phyloP scores from a whole-genome alignment of 169 alveolate genomes.

The Cryptosporidium muris region DNA sequence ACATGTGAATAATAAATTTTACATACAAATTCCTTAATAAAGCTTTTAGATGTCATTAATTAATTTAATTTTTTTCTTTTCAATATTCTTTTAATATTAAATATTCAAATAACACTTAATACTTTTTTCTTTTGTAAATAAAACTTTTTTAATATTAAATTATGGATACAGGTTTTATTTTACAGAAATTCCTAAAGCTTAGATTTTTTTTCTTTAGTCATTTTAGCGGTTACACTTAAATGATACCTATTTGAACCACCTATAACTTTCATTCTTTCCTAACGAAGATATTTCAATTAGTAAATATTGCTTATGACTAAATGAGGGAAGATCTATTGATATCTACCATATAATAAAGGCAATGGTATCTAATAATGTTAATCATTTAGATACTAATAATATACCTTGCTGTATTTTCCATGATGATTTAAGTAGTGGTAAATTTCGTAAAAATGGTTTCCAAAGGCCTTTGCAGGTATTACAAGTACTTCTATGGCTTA shows the following conservation, averaged over 20 bases:
- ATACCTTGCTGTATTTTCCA: constrained; percentile 55
- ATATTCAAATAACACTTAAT: background rate
- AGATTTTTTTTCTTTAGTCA: background rate
- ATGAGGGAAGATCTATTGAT: background rate
- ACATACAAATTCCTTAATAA: background rate
- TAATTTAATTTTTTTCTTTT: too few relatives aligned
- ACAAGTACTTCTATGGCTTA: constrained; percentile 61
- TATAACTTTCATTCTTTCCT: background rate
- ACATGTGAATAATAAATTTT: background rate
- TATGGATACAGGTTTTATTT: too few relatives aligned
- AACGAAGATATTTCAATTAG: background rate
- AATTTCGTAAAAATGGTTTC: constrained; percentile 65
- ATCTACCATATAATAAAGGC: too few relatives aligned
- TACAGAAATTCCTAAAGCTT: too few relatives aligned
- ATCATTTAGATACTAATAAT: constrained; percentile 4
- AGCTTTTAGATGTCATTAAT: background rate
- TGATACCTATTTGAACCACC: background rate
- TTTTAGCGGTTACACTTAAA: background rate
- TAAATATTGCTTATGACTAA: background rate
- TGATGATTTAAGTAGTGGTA: constrained; percentile 38
- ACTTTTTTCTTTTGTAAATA: background rate
- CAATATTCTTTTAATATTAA: too few relatives aligned
- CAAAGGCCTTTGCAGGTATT: constrained; percentile 62
- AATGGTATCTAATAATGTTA: background rate
- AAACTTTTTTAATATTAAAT: background rate